These are phyloP conservation scores for Trichoderma afroharzianum DNA, from an alignment of 2,329 filamentous ascomycete genomes.

Conservation along the genomic window DNA sequence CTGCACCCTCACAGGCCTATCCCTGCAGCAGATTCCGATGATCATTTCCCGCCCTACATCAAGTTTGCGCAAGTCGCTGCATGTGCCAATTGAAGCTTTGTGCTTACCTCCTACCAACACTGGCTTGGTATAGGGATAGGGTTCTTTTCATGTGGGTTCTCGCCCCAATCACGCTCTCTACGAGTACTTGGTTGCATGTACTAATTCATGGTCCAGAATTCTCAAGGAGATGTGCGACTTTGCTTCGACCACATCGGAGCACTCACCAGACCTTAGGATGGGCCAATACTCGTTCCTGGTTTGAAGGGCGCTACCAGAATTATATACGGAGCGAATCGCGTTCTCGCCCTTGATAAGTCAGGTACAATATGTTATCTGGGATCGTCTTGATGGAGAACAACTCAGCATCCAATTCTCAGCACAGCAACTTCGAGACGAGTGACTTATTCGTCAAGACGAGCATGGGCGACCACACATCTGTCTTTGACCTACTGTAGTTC, in stretches of 20 bases:
- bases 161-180: not conserved
- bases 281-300: constrained; percentile 47
- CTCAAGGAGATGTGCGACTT: constrained; percentile 44
- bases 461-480: not conserved
- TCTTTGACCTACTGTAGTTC: not conserved
- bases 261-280: constrained; percentile 42
- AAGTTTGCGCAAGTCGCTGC: constrained; percentile 59
- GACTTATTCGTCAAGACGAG: not conserved
- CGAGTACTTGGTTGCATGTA: constrained; percentile 1
- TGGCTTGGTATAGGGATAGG: constrained; percentile 72
- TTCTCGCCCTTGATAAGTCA: constrained; percentile 57
- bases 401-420: constrained; percentile 15
- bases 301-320: constrained; percentile 59
- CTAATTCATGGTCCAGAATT: constrained; percentile 16
- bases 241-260: constrained; percentile 41
- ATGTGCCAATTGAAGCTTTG: constrained; percentile 66
- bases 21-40: constrained; percentile 48
- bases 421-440: not conserved
- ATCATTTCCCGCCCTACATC: constrained; percentile 48
- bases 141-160: constrained; percentile 61
- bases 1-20: constrained; percentile 58
- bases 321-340: constrained; percentile 62
- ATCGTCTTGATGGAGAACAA: constrained; percentile 41
- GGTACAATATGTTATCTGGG: constrained; percentile 43
- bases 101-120: constrained; percentile 63